Evolutionary conservation across 164 flowering plant species (phyloP).

Genomic region (Amborella trichopoda): DNA sequence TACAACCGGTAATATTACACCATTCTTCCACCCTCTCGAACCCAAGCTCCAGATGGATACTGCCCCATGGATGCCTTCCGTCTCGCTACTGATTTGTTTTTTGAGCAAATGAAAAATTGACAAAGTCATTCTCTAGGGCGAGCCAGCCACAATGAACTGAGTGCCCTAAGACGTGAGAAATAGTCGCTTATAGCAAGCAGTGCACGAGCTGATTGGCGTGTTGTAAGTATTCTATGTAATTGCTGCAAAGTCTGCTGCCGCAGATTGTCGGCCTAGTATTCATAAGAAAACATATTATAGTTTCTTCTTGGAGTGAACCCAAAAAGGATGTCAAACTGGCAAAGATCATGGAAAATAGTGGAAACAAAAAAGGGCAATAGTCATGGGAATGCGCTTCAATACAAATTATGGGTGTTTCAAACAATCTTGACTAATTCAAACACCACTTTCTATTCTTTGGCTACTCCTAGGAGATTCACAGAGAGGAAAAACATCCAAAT

Average conservation of each 20-base stretch:
- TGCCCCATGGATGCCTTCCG: too few relatives aligned
- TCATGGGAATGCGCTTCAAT: background rate
- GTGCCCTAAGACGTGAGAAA: constrained; percentile 62
- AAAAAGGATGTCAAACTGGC: background rate
- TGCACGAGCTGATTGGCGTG: constrained; percentile 85
- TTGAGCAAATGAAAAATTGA: too few relatives aligned
- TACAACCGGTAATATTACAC: too few relatives aligned
- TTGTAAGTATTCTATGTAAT: constrained; percentile 69
- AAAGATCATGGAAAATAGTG: background rate
- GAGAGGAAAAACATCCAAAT: too few relatives aligned
- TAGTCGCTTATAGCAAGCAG: constrained; percentile 69
- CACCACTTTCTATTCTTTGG: too few relatives aligned
- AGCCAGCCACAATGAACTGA: constrained; percentile 79
- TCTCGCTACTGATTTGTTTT: too few relatives aligned
- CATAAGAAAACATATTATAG: background rate
- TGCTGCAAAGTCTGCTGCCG: constrained; percentile 83
- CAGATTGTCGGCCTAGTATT: constrained; percentile 68
- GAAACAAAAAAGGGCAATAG: too few relatives aligned
- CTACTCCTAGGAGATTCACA: too few relatives aligned
- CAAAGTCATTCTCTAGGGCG: constrained; percentile 57
- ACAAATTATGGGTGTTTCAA: too few relatives aligned
- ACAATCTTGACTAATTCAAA: too few relatives aligned
- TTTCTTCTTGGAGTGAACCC: background rate
- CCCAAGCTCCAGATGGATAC: too few relatives aligned
- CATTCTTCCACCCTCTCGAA: too few relatives aligned